These are phyloP conservation scores for Lichina pygmaea DNA, from an alignment of 495 filamentous ascomycete species.

Conservation along the genomic window DNA sequence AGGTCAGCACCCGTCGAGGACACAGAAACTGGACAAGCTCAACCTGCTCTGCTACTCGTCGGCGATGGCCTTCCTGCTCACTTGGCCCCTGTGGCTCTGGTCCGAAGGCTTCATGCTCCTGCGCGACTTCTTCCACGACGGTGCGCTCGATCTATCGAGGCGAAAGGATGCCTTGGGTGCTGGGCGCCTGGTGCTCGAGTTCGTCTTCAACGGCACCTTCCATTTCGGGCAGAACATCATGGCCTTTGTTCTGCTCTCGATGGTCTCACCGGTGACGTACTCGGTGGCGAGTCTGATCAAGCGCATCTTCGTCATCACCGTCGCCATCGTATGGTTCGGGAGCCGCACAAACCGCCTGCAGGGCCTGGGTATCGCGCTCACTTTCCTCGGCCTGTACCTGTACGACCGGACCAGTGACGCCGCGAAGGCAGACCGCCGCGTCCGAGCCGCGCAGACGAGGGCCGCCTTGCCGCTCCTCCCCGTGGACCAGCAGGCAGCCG, in stretches of 20 bases:
- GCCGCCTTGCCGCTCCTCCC: conserved; percentile 42
- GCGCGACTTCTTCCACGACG: conserved; percentile 40
- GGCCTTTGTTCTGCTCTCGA: conserved; percentile 70
- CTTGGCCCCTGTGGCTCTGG: conserved; percentile 83
- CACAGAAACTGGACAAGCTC: conserved; percentile 75
- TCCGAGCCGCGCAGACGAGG: conserved; percentile 28
- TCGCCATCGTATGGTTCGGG: conserved; percentile 90
- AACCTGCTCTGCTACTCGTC: conserved; percentile 94
- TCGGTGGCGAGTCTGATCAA: conserved; percentile 88
- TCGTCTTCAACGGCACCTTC: conserved; percentile 88
- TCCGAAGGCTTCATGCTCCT: conserved; percentile 58
- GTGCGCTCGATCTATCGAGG: conserved; percentile 27
- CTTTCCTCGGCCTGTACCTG: conserved; percentile 79
- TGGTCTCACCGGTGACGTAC: conserved; percentile 91
- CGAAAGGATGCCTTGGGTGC: conserved; percentile 49
- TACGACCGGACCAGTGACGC: conserved; percentile 83
- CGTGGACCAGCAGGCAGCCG: conserved; percentile 19
- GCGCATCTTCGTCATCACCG: conserved; percentile 85
- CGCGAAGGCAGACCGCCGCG: conserved; percentile 50
- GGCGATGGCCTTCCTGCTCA: conserved; percentile 69
- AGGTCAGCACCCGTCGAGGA: conserved; percentile 19
- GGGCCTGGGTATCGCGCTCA: conserved; percentile 60
- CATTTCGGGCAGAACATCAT: conserved; percentile 94
- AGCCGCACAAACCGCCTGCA: conserved; percentile 62
- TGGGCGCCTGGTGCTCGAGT: conserved; percentile 49